Base-by-base conservation (phyloP, 768 basidiomycete species). In the Flagelloscypha sp. region DNA sequence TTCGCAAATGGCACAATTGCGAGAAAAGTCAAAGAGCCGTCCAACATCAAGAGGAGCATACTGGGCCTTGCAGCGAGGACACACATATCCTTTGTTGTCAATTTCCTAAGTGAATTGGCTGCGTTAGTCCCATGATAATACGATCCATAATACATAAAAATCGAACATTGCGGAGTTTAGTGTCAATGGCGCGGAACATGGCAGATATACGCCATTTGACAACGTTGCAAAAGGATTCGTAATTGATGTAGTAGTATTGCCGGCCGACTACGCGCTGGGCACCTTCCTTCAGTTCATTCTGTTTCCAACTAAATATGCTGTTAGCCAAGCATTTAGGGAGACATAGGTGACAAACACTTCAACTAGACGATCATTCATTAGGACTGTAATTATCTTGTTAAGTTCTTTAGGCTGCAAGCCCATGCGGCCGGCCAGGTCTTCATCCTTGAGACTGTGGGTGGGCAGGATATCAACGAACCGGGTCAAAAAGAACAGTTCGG, bases 51-150 rank as follows among this genome's bases (percentile, higher is more conserved):
- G 66, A 0, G 88, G 78, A 1, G 83, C 73, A 57, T 89, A 99
- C 1, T 78, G 76, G 48, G 79, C 78, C 39, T 75, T 74, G 65
- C 93, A 97, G 46, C 78, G 75, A 2, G 90, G 83, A 56, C 94
- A 99, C 40, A 93, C 79, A 57, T 95, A 98, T n/a, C 94, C 95
- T 59, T 94, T 88, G 55, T 92, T 88, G 43, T 93, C 89, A 42
- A 95, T 76, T 63, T 97, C 90, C 93, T 97, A 49, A 22, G 6
- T n/a, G 32, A 17, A 32, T 24, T 19, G 29, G 16, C 30, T 10
- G 33, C 18, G 28, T 25, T 16, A 25, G n/a, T 24, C 12, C 25
- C 20, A 16, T 15, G 8, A 22, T 24, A 12, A 25, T 31, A 24
- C 21, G 13, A 24, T 29, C 19, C 10, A 19, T 13, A 30, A 18